These are phyloP conservation scores for Musa troglodytarum DNA, from an alignment of 176 grass and related monocot species.

Conservation along the genomic window DNA sequence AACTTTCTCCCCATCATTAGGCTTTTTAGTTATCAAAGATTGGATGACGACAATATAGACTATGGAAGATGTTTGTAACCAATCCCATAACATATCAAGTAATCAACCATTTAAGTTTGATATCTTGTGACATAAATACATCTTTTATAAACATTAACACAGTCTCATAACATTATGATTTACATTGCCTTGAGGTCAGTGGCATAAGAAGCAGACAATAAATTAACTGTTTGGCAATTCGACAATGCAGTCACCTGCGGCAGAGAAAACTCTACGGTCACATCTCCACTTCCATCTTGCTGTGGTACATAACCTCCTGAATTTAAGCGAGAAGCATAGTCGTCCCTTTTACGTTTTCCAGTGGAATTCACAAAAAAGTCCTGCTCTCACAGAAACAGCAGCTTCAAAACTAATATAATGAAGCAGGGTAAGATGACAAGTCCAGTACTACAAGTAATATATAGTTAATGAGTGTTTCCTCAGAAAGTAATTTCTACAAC, in stretches of 20 bases:
- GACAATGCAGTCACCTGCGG: conserved; percentile 15
- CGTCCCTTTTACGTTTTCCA: conserved; percentile 96
- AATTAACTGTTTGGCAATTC: background rate
- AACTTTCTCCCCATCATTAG: too few species aligned
- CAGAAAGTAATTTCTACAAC: background rate
- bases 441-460: too few species aligned
- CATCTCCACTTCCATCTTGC: conserved; percentile 82
- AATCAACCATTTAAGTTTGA: too few species aligned
- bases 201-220: background rate
- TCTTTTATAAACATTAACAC: too few species aligned
- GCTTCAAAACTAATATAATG: background rate
- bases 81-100: too few species aligned
- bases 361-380: conserved; percentile 69
- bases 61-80: too few species aligned
- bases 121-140: too few species aligned
- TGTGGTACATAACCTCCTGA: conserved; percentile 82
- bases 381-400: conserved; percentile 15
- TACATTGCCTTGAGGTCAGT: background rate
- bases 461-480: too few species aligned
- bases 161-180: too few species aligned
- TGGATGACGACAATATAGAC: too few species aligned
- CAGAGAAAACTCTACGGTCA: conserved; percentile 41
- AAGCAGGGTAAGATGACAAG: background rate
- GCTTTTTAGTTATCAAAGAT: too few species aligned
- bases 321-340: conserved; percentile 58